Conservation (phyloP, 2,329 filamentous ascomycete genomes). For the Juglanconis juglandina region DNA sequence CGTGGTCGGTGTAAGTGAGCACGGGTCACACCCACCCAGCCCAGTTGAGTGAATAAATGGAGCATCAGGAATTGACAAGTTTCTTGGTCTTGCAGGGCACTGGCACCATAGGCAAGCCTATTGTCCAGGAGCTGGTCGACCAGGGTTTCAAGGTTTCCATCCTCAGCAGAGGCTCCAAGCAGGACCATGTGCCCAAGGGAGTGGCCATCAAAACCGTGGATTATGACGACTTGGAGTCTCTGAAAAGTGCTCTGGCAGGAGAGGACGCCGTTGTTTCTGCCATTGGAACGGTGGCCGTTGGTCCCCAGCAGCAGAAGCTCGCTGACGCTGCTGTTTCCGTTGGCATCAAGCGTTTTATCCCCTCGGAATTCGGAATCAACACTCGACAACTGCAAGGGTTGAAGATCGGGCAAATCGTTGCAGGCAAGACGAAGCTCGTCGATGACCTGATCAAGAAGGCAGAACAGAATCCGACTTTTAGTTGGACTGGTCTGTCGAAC, state of each 20-base stretch:
- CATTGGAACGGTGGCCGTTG: conserved; percentile 40
- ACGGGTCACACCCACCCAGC: not conserved
- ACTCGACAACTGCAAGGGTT: conserved; percentile 25
- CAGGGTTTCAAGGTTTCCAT: conserved; percentile 47
- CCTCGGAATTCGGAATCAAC: conserved; percentile 48
- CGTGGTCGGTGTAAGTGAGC: conserved; percentile 32
- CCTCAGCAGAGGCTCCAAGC: conserved; percentile 45
- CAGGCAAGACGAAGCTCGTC: conserved; percentile 31
- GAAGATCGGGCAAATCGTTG: conserved; percentile 26
- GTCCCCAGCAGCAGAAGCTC: conserved; percentile 41
- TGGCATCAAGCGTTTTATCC: conserved; percentile 56
- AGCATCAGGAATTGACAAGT: not conserved
- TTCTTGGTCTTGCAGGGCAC: conserved; percentile 25
- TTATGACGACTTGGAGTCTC: conserved; percentile 38
- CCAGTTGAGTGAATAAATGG: not conserved
- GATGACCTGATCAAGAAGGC: conserved; percentile 51
- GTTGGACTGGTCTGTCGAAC: conserved; percentile 58
- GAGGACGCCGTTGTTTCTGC: conserved; percentile 55
- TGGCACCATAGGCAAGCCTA: conserved; percentile 29
- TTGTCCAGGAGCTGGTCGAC: conserved; percentile 29
- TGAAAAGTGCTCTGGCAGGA: conserved; percentile 45
- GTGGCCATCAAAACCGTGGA: conserved; percentile 45
- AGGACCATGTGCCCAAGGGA: conserved; percentile 29
- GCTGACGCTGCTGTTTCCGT: conserved; percentile 54
- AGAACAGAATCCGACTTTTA: conserved; percentile 43